Evolutionary conservation across 192 early-diverging fungal genomes (phyloP).

Genomic region (Coemansia erecta): DNA sequence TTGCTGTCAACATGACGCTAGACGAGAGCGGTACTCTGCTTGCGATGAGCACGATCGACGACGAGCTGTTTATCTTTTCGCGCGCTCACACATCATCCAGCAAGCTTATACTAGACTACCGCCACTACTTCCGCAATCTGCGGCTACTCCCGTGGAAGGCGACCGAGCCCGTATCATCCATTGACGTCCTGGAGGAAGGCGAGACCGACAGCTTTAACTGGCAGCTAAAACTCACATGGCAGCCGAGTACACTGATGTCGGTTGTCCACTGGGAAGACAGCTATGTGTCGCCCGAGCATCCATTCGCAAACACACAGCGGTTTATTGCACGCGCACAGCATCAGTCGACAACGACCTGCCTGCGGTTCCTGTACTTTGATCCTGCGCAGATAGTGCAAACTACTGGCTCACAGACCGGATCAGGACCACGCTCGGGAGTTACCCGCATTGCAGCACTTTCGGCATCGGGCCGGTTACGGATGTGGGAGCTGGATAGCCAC

Average conservation of each 20-base stretch:
- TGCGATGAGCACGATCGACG: conserved; percentile 51
- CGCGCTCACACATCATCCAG: conserved; percentile 34
- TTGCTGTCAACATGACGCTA: conserved; percentile 51
- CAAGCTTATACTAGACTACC: conserved; percentile 44
- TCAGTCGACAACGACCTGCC: conserved; percentile 34
- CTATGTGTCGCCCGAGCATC: conserved; percentile 39
- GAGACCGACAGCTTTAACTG: conserved; percentile 48
- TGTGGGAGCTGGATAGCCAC: conserved; percentile 51
- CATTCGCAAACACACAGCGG: conserved; percentile 40
- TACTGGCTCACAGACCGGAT: background rate
- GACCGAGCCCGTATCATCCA: conserved; percentile 36
- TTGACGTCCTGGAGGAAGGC: conserved; percentile 45
- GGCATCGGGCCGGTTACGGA: conserved; percentile 26
- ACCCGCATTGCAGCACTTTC: conserved; percentile 36
- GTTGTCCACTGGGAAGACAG: conserved; percentile 42
- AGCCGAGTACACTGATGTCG: conserved; percentile 33
- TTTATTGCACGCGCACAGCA: conserved; percentile 29
- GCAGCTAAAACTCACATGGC: conserved; percentile 49
- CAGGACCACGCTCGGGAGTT: background rate
- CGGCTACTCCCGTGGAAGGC: conserved; percentile 28
- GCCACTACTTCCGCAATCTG: conserved; percentile 38
- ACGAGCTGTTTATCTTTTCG: conserved; percentile 50
- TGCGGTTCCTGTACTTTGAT: conserved; percentile 46
- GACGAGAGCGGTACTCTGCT: conserved; percentile 50
- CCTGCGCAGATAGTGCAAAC: conserved; percentile 21